Evolutionary conservation across 768 basidiomycete species (phyloP).

Genomic region (Hortiboletus flavorubellus): DNA sequence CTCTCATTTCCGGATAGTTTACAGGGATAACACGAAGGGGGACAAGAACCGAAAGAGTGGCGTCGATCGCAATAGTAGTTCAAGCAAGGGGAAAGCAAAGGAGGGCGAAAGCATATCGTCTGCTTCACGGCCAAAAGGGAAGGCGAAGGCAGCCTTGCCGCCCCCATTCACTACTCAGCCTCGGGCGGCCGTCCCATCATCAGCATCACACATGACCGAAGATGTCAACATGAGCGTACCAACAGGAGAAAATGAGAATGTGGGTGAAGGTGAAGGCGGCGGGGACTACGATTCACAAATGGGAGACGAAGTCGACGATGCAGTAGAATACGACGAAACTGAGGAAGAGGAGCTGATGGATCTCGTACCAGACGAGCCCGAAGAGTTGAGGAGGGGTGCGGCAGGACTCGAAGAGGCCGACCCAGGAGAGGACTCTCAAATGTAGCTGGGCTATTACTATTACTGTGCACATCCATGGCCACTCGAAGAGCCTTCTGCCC

Average conservation of each 20-base stretch:
- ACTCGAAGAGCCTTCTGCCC: background rate
- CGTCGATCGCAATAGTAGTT: constrained; percentile 25
- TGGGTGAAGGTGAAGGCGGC: constrained; percentile 34
- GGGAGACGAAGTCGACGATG: constrained; percentile 24
- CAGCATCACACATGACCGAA: constrained; percentile 23
- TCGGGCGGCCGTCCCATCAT: constrained; percentile 27
- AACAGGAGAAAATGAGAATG: constrained; percentile 27
- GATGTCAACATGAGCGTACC: constrained; percentile 24
- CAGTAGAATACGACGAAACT: constrained; percentile 31
- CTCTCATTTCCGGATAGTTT: constrained; percentile 41
- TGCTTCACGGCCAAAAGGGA: constrained; percentile 23
- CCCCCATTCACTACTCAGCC: constrained; percentile 31
- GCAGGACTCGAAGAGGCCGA: constrained; percentile 34
- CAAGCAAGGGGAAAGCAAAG: constrained; percentile 29
- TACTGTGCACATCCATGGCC: background rate
- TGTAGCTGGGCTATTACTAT: background rate
- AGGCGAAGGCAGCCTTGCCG: constrained; percentile 31
- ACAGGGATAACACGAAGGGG: constrained; percentile 59
- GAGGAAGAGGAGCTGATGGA: constrained; percentile 43
- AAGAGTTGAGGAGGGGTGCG: constrained; percentile 40
- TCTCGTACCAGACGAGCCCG: constrained; percentile 41
- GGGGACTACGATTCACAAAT: constrained; percentile 25
- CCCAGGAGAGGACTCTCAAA: constrained; percentile 8
- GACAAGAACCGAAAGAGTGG: constrained; percentile 46
- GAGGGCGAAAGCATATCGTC: constrained; percentile 33